Base-by-base conservation (phyloP, 208 protist species). In the Hexamita inflata region DNA sequence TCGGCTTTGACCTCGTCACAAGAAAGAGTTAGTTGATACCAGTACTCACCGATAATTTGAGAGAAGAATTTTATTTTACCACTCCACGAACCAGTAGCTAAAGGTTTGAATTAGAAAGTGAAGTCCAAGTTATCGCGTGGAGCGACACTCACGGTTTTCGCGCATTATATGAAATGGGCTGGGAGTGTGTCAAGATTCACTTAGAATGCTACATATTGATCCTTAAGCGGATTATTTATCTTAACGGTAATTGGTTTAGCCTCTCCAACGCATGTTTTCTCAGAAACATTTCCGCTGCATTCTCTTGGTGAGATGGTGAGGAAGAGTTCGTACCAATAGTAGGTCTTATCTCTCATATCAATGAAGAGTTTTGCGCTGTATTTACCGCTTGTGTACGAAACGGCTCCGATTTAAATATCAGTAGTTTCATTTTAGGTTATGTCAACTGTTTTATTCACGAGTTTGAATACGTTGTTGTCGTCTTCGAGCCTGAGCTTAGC, bases 51-150 rank as follows among this genome's bases (percentile, higher is more conserved):
- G 9, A 13, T 15, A 19, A 45, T 19, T 34, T 42, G 9, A 40
- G 64, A 70, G n/a, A 15, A 42, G 38, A 70, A 70, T n/a, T 42
- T 70, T 4, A 70, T n/a, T 24, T 9, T 38, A 4, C 64, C 64
- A 4, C 42, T 45, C 2, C 15, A 45, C 4, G 7, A 19, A 11
- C 35, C 9, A 32, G 4, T 15, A 49, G 30, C 26, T 15, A 19
- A 42, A n/a, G 64, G 64, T n/a, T 24, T 45, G 38, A 49, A n/a
- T 42, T 49, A 42, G 11, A 70, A 24, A 24, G 9, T n/a, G n/a
- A 70, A 45, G 7, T 35, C 28, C 35, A 15, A 38, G 9, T 7
- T 70, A 49, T 24, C 32, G 2, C 35, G 4, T 19, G 64, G 64
- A 15, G 11, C 9, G 7, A 70, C 38, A 28, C 42, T n/a, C 35